A percentile compares a stretch with the other conserved stretches of the same genome.
These are phyloP conservation scores for Teratosphaeria pseudoeucalypti DNA, from an alignment of 2,329 filamentous ascomycete species.

Conservation along the genomic window DNA sequence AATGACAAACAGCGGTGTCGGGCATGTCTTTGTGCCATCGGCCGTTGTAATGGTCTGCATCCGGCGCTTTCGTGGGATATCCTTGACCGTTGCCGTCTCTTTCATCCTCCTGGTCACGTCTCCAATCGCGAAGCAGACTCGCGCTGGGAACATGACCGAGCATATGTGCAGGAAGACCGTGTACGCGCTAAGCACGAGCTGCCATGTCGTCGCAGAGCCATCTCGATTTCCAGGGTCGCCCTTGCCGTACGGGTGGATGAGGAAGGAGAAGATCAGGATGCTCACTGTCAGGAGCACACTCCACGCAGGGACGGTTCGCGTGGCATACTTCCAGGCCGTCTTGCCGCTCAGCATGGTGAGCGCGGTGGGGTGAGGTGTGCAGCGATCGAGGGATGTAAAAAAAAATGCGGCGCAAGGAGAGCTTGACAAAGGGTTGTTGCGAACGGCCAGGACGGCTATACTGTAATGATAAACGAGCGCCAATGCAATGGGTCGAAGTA, in stretches of 20 bases:
- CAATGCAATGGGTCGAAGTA: neutral
- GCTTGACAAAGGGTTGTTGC: neutral
- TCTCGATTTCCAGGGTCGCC: slow-evolving; percentile 13
- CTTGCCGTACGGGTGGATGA: slow-evolving; percentile 18
- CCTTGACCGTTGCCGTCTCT: slow-evolving; percentile 8
- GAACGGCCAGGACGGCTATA: neutral
- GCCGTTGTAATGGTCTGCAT: slow-evolving; percentile 9
- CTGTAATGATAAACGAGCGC: neutral
- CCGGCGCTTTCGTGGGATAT: slow-evolving; percentile 6
- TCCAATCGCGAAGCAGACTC: slow-evolving; percentile 52
- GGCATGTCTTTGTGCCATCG: slow-evolving; percentile 12
- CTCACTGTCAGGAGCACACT: slow-evolving; percentile 14
- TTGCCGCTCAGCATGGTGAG: slow-evolving; percentile 25
- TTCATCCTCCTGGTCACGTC: slow-evolving; percentile 38
- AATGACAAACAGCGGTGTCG: slow-evolving; percentile 48
- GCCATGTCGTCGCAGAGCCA: slow-evolving; percentile 20
- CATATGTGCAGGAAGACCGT: slow-evolving; percentile 54
- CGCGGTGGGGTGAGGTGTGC: slow-evolving; percentile 14
- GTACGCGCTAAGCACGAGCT: slow-evolving; percentile 38
- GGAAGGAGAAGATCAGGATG: slow-evolving; percentile 19
- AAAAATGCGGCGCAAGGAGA: neutral
- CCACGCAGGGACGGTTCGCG: slow-evolving; percentile 20
- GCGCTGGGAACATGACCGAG: slow-evolving; percentile 52
- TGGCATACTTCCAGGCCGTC: slow-evolving; percentile 15
- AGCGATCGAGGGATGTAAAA: neutral